Evolutionary conservation across 805 yeast species (phyloP), one percentile per base, ranked within the genome.

Genomic region (Candida suzukii): DNA sequence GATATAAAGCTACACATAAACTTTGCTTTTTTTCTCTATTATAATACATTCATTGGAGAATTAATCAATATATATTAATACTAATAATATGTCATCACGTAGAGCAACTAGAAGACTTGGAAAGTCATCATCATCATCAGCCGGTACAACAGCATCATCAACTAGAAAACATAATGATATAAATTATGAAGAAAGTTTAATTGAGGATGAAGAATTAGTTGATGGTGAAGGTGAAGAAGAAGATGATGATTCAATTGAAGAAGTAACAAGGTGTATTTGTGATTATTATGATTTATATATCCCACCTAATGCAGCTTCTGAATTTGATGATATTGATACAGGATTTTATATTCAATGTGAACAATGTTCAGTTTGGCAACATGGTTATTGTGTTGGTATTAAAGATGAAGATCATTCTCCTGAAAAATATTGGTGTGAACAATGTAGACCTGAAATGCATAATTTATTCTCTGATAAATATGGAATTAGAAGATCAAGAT

Each of bases 341-440:
- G 93, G 91, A 2, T 68, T 83, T 39, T 84, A 76, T 56, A 84
- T 84, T 49, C 93, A 84, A 54, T 84, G 95, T 70, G 99, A 93
- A 54, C 73, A 74, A 47, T 91, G 99, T 65, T 79, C 86, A 17
- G 96, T 83, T 8, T 91, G 99, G 99, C 99, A 91, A 61, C 99
- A 91, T 60, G 98, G 97, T 2, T 87, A 71, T 63, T 91, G 99
- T 67, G 96, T 91, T 29, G 95, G 96, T 1, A 78, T 91, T 43
- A 70, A 70, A 41, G 78, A 76, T 39, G 87, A 80, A 46, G 78
- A 75, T 13, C 81, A 76, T 38, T 86, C 88, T 2, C 96, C 97
- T 3, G 97, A 91, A 43, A 86, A 86, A 60, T 91, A 93, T 62
- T 88, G 90, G 86, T 91, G 99, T 69, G 99, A 91, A 59, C 63